Base-by-base conservation (phyloP, 2,329 filamentous ascomycete genomes). In the Scleromitrula shiraiana region DNA sequence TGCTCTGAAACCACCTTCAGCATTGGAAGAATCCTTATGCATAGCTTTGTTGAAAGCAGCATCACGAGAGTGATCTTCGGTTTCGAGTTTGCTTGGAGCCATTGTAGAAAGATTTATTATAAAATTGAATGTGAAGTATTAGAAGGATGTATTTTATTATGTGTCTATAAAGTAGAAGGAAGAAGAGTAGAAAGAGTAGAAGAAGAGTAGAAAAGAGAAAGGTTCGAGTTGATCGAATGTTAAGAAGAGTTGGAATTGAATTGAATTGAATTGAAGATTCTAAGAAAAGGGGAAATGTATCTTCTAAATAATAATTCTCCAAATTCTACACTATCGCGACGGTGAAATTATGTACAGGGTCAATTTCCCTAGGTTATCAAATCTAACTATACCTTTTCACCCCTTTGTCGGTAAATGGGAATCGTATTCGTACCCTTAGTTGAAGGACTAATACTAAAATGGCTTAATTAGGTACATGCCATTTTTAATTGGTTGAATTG, bases 11-110 rank as follows among this genome's bases (percentile, higher is more conserved):
- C 88, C 86, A 62, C 83, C 86, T 49, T 74, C 70, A 37, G 79
- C 77, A 64, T 82, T 68, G 40, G 86, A 74, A 42, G 87, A 88
- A 52, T 76, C 50, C 23, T 54, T 88, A 68, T 95, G 89, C 73
- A 95, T 75, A 58, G 80, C 87, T 72, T 88, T 86, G 76, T 87
- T 90, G 76, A 95, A 95, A 58, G 78, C 84, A 55, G 88, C 86
- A 85, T 95, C 89, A 59, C 88, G 88, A 63, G 70, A 65, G 68
- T 90, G 84, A 67, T 95, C 81, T 71, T 95, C 88, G n/a, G 23
- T 32, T 20, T 53, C 51, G n/a, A 52, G 46, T 33, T 37, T 41
- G n/a, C n/a, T 24, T 29, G 46, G 26, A 42, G 37, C 17, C 41
- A 44, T 49, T 38, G 35, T 50, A 29, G 14, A 45, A 37, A 43